Evolutionary conservation across 2,329 filamentous ascomycete species (phyloP).

Genomic region (Colletotrichum magnum): DNA sequence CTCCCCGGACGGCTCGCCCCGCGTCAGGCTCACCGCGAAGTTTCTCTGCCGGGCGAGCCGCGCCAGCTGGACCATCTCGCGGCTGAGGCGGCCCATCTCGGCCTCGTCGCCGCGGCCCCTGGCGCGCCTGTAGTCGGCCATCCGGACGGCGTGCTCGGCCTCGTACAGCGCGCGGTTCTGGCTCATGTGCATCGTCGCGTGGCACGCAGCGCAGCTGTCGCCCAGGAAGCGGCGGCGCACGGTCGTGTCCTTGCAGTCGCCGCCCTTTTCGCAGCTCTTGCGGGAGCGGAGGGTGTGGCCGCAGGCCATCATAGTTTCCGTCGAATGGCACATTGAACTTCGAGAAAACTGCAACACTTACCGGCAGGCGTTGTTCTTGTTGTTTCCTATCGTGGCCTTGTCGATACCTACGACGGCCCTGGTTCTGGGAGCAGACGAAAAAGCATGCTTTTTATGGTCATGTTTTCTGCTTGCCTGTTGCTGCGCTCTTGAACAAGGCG

Average conservation of each 20-base stretch:
- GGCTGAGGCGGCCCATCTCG: slow-evolving; percentile 44
- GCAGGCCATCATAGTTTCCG: slow-evolving; percentile 45
- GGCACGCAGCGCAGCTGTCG: slow-evolving; percentile 56
- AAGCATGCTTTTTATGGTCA: slow-evolving; percentile 29
- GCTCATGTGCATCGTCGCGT: slow-evolving; percentile 45
- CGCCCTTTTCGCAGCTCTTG: slow-evolving; percentile 33
- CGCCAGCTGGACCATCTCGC: slow-evolving; percentile 41
- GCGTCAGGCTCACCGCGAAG: slow-evolving; percentile 25
- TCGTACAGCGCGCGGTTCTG: slow-evolving; percentile 48
- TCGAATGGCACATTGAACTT: slow-evolving; percentile 45
- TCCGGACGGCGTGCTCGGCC: slow-evolving; percentile 45
- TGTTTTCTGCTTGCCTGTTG: not conserved
- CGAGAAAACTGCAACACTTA: not conserved
- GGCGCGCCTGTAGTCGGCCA: slow-evolving; percentile 46
- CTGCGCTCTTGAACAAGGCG: not conserved
- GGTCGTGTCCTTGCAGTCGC: slow-evolving; percentile 20
- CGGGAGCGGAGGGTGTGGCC: slow-evolving; percentile 44
- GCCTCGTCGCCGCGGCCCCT: slow-evolving; percentile 43
- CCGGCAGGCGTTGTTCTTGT: not conserved
- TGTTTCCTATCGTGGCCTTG: not conserved
- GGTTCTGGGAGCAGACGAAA: slow-evolving; percentile 30
- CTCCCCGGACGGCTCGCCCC: slow-evolving; percentile 16
- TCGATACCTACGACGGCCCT: not conserved
- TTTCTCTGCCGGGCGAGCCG: slow-evolving; percentile 26
- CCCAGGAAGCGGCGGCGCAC: slow-evolving; percentile 44